These are phyloP conservation scores for Paramyrothecium roridum DNA, from an alignment of 2,329 filamentous ascomycete genomes.

Conservation along the genomic window DNA sequence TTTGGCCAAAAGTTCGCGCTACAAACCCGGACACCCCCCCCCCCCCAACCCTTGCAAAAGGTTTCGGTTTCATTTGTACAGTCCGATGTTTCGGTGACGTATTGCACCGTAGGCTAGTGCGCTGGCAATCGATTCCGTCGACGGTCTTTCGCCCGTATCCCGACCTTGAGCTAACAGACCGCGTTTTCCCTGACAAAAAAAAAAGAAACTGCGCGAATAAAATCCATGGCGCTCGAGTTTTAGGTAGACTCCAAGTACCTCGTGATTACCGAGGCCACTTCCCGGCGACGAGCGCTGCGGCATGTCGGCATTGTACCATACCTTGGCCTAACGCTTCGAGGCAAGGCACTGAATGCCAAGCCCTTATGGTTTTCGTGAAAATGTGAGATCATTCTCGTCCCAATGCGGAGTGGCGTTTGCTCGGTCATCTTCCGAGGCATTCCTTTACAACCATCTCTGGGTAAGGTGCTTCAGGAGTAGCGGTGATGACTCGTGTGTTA, in stretches of 20 bases:
- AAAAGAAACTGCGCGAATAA: neutral
- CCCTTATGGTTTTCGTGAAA: neutral
- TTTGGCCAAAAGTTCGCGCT: neutral
- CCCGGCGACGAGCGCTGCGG: neutral
- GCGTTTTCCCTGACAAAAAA: no score
- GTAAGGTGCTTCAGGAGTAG: neutral
- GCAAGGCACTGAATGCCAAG: neutral
- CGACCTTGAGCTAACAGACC: neutral
- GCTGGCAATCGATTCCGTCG: neutral
- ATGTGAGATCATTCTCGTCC: neutral
- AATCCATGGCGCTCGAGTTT: neutral
- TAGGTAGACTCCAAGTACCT: neutral
- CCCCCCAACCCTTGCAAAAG: neutral
- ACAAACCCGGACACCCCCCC: neutral
- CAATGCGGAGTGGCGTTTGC: no score
- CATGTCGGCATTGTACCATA: neutral
- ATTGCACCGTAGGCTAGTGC: neutral
- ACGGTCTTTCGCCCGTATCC: neutral
- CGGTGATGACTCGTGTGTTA: neutral
- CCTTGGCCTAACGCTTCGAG: neutral
- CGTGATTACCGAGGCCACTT: neutral
- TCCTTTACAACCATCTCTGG: neutral
- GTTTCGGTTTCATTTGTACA: neutral
- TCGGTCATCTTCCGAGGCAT: neutral
- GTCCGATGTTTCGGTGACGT: neutral